Evolutionary conservation across 2,329 filamentous ascomycete species (phyloP), one percentile per base, ranked within the genome.

Genomic region (Ceratocystis alfenasii): DNA sequence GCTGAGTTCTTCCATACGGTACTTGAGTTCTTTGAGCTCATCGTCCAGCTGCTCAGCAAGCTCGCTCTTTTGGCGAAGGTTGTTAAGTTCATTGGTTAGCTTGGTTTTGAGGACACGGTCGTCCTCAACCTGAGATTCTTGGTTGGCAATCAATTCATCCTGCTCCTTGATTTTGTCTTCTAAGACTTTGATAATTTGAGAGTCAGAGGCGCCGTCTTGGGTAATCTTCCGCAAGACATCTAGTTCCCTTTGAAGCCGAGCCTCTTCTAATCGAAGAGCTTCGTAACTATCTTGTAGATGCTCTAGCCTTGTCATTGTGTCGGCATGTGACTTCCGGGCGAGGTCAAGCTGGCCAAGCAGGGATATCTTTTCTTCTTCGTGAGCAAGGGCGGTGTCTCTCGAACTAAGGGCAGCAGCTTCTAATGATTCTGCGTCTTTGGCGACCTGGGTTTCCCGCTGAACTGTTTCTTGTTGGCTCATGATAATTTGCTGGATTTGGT

Each of bases 141-240:
- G 83, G 28, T 79, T 81, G 48, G 85, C 84, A 71, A 92, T 91
- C 62, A 90, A 78, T 67, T 87, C 81, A 73, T 89, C 86, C 71
- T 88, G 85, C 70, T 90, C 84, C 50, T 82, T 81, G 28, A 87
- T 76, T 69, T 81, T 81, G 55, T 77, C 75, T 70, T 86, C 78
- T 70, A 87, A 76, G 68, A 79, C 74, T 74, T 78, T 77, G 69
- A 84, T 79, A 62, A 80, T 76, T 65, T 80, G 78, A 25, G 76
- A 80, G 72, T 76, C 82, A 73, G 77, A 78, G 74, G 78, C 75
- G 72, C 83, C 76, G 76, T 83, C 75, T 74, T 78, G 70, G 73
- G 78, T 76, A 75, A 82, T 74, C 70, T 79, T 77, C 69, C 78
- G 73, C 63, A 81, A 72, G 65, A 81, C 74, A 71, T 79, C 79